These are phyloP conservation scores for Nakaseomyces delphensis DNA, from an alignment of 1,139 yeast species.

Conservation along the genomic window DNA sequence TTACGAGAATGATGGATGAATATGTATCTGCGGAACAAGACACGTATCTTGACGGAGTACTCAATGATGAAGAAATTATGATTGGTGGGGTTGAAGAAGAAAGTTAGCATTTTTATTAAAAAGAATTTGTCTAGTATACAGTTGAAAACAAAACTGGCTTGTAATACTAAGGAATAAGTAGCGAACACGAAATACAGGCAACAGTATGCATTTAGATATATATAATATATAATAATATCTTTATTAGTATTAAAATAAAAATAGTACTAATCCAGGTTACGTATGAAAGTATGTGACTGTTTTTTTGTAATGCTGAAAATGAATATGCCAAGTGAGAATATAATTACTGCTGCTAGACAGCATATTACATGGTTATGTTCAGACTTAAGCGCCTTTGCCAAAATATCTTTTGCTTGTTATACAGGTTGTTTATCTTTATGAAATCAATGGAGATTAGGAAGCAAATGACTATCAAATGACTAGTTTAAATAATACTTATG, in stretches of 20 bases:
- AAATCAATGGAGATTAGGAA: background rate
- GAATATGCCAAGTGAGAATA: no score
- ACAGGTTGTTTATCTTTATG: no score
- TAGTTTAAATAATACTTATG: background rate
- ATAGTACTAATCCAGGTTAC: background rate
- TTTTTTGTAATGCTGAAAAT: no score
- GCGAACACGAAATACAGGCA: background rate
- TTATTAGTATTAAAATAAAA: background rate
- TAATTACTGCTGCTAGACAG: no score
- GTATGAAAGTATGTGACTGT: background rate
- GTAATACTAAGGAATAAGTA: constrained; percentile 10
- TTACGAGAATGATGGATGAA: constrained; percentile 61
- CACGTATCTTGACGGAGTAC: constrained; percentile 39
- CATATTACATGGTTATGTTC: no score
- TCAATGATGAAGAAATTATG: constrained; percentile 31
- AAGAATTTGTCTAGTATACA: no score
- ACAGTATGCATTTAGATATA: background rate
- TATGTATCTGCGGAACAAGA: constrained; percentile 53
- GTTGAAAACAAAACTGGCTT: constrained; percentile 6
- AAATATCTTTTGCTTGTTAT: no score
- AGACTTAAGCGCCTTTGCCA: no score
- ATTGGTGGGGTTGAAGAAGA: constrained; percentile 29
- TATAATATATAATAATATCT: background rate
- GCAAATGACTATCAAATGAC: background rate
- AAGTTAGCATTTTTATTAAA: background rate